Evolutionary conservation across 73 alveolate species (phyloP), one percentile per base, ranked within the genome.

Genomic region (Tetrahymena borealis): DNA sequence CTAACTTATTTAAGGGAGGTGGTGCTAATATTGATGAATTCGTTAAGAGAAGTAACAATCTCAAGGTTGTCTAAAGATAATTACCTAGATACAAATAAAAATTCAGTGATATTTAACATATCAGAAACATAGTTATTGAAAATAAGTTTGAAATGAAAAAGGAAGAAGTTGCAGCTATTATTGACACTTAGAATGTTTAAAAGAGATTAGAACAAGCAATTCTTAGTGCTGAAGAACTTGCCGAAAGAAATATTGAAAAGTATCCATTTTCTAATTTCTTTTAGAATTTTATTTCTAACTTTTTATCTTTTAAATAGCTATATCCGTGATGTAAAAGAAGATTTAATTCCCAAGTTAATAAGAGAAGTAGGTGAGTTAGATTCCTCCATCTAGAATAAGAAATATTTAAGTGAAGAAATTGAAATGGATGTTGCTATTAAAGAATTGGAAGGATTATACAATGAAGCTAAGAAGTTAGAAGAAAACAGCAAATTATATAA

Each of bases 401-500:
- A 93, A 39, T 93, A 93, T 36, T 60, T 93, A 11, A 92, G 91
- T 85, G 95, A 91, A 33, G 95, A 92, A 39, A n/a, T 93, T 6
- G 91, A 90, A 79, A 38, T 93, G 28, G 92, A 93, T 32, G 90
- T 79, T 36, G 95, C 95, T 5, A 93, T 90, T 0, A 93, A 90
- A 90, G 95, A 93, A 40, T 93, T 93, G 32, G 91, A 78, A 32
- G 95, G 91, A 7, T 93, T 91, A 38, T 91, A 79, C 38, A 92
- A 93, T 40, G 37, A 93, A 38, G 90, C 93, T 93, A 93, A 93
- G 90, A 93, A 93, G 78, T 41, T 93, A 12, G 95, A 93, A 85
- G 97, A 95, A 10, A 96, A 97, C 79, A 97, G 98, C 32, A 97
- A 97, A 79, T 90, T 85, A 35, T 79, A 96, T 38, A 97, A 96